These are phyloP conservation scores for Colletotrichum sansevieriae DNA, from an alignment of 2,329 filamentous ascomycete species.

Conservation along the genomic window DNA sequence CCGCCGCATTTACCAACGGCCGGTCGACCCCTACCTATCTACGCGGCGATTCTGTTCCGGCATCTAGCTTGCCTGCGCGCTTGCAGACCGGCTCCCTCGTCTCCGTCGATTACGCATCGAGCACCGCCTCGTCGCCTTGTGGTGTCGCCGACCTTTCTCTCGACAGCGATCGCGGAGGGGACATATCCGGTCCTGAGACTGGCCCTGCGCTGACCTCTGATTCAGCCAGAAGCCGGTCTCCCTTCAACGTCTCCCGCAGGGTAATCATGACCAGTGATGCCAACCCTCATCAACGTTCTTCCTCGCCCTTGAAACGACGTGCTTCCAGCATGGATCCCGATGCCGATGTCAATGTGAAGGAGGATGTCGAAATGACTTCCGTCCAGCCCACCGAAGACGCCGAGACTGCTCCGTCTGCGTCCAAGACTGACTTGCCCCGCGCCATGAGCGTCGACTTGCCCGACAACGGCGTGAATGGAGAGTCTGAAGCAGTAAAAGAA, in stretches of 20 bases:
- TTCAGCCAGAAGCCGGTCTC: conserved; percentile 63
- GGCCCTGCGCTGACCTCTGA: conserved; percentile 52
- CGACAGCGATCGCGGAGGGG: conserved; percentile 65
- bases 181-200: conserved; percentile 56
- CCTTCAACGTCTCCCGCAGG: conserved; percentile 64
- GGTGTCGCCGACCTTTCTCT: conserved; percentile 70
- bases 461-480: conserved; percentile 44
- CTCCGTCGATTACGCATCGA: conserved; percentile 64
- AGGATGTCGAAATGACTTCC: conserved; percentile 37
- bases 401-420: conserved; percentile 19
- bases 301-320: conserved; percentile 73
- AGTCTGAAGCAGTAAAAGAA: conserved; percentile 11
- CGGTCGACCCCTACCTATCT: conserved; percentile 45
- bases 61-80: conserved; percentile 65
- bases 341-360: conserved; percentile 50
- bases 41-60: conserved; percentile 52
- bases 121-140: conserved; percentile 70
- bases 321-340: conserved; percentile 73
- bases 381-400: conserved; percentile 30
- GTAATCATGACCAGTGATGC: conserved; percentile 72
- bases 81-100: conserved; percentile 61
- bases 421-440: conserved; percentile 47
- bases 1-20: conserved; percentile 51
- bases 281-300: conserved; percentile 70
- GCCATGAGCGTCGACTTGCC: conserved; percentile 58